Evolutionary conservation across 352 stramenopile genomes (phyloP).

Genomic region (Halophytophthora batemanensis): DNA sequence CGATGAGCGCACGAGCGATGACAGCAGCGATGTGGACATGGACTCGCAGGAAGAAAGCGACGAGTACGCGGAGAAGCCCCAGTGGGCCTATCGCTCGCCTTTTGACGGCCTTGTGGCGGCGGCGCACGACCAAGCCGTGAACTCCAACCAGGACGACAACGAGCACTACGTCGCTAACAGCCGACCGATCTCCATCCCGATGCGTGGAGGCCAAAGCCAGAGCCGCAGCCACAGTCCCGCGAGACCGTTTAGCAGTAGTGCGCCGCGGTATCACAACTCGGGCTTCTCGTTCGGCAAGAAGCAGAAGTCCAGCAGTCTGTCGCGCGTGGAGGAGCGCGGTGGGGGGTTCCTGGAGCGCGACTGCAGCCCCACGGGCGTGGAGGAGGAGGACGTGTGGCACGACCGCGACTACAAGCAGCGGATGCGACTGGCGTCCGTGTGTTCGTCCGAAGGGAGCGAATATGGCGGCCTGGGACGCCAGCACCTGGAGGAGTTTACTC

Average conservation of each 20-base stretch:
- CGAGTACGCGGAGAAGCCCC: constrained; percentile 28
- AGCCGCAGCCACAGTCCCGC: constrained; percentile 8
- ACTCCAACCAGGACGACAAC: constrained; percentile 45
- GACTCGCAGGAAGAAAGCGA: constrained; percentile 50
- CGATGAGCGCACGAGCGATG: constrained; percentile 34
- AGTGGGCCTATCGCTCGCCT: constrained; percentile 50
- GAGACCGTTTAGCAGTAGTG: constrained; percentile 22
- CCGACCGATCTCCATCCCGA: constrained; percentile 65
- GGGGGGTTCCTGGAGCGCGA: constrained; percentile 49
- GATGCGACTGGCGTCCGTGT: constrained; percentile 63
- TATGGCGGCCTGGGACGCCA: constrained; percentile 69
- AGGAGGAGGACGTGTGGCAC: constrained; percentile 59
- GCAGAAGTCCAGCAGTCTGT: constrained; percentile 49
- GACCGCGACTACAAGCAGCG: constrained; percentile 73
- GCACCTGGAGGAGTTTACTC: constrained; percentile 76
- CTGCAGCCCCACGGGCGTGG: constrained; percentile 67
- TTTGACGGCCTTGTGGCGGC: constrained; percentile 72
- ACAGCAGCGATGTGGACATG: constrained; percentile 55
- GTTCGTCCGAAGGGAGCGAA: constrained; percentile 74
- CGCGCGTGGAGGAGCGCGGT: constrained; percentile 53
- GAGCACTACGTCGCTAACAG: constrained; percentile 32
- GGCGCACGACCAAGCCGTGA: constrained; percentile 30
- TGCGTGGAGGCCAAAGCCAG: constrained; percentile 23
- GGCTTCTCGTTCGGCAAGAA: constrained; percentile 34
- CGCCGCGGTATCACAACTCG: constrained; percentile 24